Conservation (phyloP, 495 filamentous ascomycete genomes). For the Mytilinidion resinicola region DNA sequence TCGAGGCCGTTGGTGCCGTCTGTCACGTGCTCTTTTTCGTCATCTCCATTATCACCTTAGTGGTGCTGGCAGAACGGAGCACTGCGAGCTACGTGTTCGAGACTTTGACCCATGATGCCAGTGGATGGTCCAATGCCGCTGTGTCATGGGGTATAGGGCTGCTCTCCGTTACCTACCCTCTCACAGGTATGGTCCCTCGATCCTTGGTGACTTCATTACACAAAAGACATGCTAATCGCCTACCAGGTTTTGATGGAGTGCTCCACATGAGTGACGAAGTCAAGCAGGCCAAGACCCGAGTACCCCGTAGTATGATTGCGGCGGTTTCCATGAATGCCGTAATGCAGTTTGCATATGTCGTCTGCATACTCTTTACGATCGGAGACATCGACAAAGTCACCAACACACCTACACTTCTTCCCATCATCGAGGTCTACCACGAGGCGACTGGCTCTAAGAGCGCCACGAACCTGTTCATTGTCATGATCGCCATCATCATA, state of each 20-base stretch:
- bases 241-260: conserved; percentile 23
- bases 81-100: conserved; percentile 19
- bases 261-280: conserved; percentile 29
- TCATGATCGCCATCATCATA: conserved; percentile 32
- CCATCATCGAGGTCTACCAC: conserved; percentile 27
- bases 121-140: conserved; percentile 21
- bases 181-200: conserved; percentile 13
- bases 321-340: conserved; percentile 23
- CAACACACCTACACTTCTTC: conserved; percentile 16
- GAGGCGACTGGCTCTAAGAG: conserved; percentile 15
- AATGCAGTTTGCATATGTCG: conserved; percentile 24
- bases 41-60: conserved; percentile 19
- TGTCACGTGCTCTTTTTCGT: conserved; percentile 27
- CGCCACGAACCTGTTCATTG: conserved; percentile 12
- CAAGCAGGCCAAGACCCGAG: conserved; percentile 14
- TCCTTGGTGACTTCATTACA: not conserved
- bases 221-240: not conserved
- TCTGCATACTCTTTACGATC: conserved; percentile 21
- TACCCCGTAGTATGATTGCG: conserved; percentile 25
- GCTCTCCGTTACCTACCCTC: conserved; percentile 13
- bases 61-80: conserved; percentile 15
- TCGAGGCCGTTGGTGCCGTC: conserved; percentile 23
- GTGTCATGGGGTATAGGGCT: conserved; percentile 21
- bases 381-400: conserved; percentile 13
- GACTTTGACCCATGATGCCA: conserved; percentile 13